phyloP scores from a whole-genome alignment of 208 protist species.

The Balamuthia mandrillaris region DNA sequence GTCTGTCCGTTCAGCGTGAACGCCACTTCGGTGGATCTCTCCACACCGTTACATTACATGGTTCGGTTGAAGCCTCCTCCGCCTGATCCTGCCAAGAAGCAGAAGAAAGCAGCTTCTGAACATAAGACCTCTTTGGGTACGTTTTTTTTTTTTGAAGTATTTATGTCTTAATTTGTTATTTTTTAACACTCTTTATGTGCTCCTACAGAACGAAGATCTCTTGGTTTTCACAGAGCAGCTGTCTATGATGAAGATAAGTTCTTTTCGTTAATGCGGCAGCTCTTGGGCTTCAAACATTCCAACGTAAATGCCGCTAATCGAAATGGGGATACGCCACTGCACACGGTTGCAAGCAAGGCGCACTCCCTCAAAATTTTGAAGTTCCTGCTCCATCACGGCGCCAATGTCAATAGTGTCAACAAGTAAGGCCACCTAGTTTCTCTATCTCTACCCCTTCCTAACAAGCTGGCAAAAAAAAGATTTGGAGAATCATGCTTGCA shows the following conservation, averaged over 20 bases:
- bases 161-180: too few relatives aligned
- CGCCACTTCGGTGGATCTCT: not conserved
- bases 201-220: too few relatives aligned
- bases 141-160: too few relatives aligned
- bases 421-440: not conserved
- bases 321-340: slow-evolving; percentile 30
- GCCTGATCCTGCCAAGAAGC: too few relatives aligned
- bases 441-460: too few relatives aligned
- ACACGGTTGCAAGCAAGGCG: not conserved
- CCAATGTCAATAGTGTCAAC: not conserved
- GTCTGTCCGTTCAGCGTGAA: not conserved
- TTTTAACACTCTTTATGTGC: too few relatives aligned
- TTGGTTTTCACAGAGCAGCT: too few relatives aligned
- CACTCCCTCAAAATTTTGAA: not conserved
- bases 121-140: too few relatives aligned
- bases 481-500: slow-evolving; percentile 4
- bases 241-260: too few relatives aligned
- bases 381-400: not conserved
- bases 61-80: not conserved
- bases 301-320: slow-evolving; percentile 10
- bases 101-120: too few relatives aligned
- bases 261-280: too few relatives aligned
- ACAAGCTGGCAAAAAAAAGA: too few relatives aligned
- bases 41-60: slow-evolving; percentile 21
- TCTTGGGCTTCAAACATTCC: not conserved